These are phyloP conservation scores for Dendrocalamus latiflorus DNA, from an alignment of 202 grass and related monocot genomes.

Conservation along the genomic window DNA sequence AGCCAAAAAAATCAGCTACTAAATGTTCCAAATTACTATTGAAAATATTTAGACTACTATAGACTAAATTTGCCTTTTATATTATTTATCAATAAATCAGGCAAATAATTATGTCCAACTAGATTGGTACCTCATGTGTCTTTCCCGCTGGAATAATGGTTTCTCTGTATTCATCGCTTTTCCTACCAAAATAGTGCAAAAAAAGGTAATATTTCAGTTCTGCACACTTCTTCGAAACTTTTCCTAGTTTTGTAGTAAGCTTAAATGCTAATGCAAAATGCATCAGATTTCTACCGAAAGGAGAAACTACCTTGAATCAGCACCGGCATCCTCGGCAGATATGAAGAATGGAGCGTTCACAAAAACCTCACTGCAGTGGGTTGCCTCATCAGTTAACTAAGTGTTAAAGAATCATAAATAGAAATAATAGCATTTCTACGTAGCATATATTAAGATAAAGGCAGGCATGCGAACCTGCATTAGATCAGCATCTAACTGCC, in stretches of 20 bases:
- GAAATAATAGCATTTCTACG: neutral
- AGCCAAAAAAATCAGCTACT: neutral
- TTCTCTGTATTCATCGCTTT: constrained; percentile 76
- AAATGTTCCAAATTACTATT: neutral
- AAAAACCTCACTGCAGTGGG: constrained; percentile 72
- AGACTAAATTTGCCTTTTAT: neutral
- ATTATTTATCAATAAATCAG: constrained; percentile 9
- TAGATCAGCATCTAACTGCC: neutral
- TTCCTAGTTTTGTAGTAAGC: neutral
- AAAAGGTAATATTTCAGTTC: constrained; percentile 15
- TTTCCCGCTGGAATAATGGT: constrained; percentile 81
- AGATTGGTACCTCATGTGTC: constrained; percentile 73
- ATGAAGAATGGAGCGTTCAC: constrained; percentile 97
- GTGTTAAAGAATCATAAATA: neutral
- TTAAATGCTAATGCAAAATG: neutral
- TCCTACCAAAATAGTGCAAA: constrained; percentile 45
- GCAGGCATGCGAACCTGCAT: neutral
- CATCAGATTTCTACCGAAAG: neutral
- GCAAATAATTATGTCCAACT: constrained; percentile 19
- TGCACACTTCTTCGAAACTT: neutral
- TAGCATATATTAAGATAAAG: neutral
- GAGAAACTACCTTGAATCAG: constrained; percentile 56
- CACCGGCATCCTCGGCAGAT: constrained; percentile 82
- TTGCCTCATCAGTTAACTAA: constrained; percentile 13
- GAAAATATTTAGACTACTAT: neutral